These are phyloP conservation scores for Solanum etuberosum DNA, from an alignment of 257 asterid species.

Conservation along the genomic window DNA sequence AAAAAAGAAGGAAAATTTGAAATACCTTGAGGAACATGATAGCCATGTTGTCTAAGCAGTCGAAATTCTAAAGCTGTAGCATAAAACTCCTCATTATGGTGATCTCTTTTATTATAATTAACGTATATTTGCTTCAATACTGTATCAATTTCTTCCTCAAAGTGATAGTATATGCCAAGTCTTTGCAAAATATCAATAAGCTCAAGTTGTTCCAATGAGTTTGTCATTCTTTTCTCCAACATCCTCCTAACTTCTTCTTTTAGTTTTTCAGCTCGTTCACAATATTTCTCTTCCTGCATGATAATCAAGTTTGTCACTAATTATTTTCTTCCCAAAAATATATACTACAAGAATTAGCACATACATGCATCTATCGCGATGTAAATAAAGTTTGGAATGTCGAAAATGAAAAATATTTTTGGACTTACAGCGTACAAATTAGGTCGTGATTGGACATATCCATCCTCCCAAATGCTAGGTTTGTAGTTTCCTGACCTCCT, in stretches of 20 bases:
- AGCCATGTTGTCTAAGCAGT: slow-evolving; percentile 22
- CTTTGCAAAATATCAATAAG: slow-evolving; percentile 37
- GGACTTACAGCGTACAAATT: slow-evolving; percentile 14
- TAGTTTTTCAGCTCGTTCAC: slow-evolving; percentile 15
- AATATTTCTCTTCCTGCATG: slow-evolving; percentile 26
- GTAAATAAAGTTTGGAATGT: background rate
- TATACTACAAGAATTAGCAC: background rate
- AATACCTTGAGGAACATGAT: slow-evolving; percentile 13
- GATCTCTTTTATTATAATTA: background rate
- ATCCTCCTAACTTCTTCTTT: slow-evolving; percentile 12
- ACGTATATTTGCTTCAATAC: background rate
- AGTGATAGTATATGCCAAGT: slow-evolving; percentile 33
- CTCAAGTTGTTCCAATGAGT: slow-evolving; percentile 22
- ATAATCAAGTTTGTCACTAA: background rate
- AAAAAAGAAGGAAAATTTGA: background rate
- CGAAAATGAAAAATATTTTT: background rate
- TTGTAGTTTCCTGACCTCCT: slow-evolving; percentile 38
- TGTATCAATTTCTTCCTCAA: slow-evolving; percentile 6
- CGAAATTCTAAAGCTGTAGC: slow-evolving; percentile 13
- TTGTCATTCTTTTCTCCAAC: background rate
- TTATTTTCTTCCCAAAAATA: background rate
- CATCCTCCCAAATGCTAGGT: slow-evolving; percentile 35
- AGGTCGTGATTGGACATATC: slow-evolving; percentile 26
- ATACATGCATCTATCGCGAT: background rate
- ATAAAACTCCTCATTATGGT: background rate